A percentile compares a stretch with the other conserved stretches of the same genome.
phyloP scores from a whole-genome alignment of 2,329 filamentous ascomycete genomes.

The Phaeophleospora eucalypticola region DNA sequence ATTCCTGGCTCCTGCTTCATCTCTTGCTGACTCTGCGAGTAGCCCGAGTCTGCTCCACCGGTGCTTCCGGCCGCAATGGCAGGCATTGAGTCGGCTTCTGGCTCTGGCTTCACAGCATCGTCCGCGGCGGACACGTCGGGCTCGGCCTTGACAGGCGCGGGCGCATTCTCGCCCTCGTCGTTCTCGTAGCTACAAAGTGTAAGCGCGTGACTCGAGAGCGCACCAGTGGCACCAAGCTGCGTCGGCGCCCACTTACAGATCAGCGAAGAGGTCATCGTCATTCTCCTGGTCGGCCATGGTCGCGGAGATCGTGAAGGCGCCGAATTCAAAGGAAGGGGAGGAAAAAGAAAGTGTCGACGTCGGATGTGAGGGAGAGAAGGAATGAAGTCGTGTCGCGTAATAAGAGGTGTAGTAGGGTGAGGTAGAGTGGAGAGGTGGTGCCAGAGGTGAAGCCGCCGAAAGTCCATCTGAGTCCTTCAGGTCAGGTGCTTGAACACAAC shows the following conservation, averaged over 20 bases:
- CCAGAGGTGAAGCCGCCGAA: too few relatives aligned
- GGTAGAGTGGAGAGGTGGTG: too few relatives aligned
- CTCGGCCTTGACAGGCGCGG: conserved; percentile 18
- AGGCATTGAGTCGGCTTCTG: conserved; percentile 9
- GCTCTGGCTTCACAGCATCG: conserved; percentile 11
- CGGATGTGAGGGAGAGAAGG: not conserved
- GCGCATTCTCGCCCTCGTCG: conserved; percentile 57
- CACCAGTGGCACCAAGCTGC: not conserved
- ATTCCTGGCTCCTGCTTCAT: conserved; percentile 31
- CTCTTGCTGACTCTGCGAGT: conserved; percentile 20
- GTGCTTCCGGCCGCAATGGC: conserved; percentile 15
- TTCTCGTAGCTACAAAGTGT: conserved; percentile 38
- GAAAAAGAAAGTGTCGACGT: not conserved
- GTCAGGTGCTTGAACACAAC: too few relatives aligned
- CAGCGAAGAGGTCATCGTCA: conserved; percentile 92
- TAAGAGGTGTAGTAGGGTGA: not conserved
- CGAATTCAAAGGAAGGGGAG: not conserved
- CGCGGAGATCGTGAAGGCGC: conserved; percentile 15
- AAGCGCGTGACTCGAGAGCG: conserved; percentile 3
- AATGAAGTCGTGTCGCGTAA: not conserved
- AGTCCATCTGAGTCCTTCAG: too few relatives aligned
- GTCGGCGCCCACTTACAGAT: conserved; percentile 63
- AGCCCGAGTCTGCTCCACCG: conserved; percentile 7
- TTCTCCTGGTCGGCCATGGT: conserved; percentile 79
- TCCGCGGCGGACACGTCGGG: conserved; percentile 13